These are phyloP conservation scores for Triticum urartu DNA, from an alignment of 176 grass and related monocot genomes.

Conservation along the genomic window DNA sequence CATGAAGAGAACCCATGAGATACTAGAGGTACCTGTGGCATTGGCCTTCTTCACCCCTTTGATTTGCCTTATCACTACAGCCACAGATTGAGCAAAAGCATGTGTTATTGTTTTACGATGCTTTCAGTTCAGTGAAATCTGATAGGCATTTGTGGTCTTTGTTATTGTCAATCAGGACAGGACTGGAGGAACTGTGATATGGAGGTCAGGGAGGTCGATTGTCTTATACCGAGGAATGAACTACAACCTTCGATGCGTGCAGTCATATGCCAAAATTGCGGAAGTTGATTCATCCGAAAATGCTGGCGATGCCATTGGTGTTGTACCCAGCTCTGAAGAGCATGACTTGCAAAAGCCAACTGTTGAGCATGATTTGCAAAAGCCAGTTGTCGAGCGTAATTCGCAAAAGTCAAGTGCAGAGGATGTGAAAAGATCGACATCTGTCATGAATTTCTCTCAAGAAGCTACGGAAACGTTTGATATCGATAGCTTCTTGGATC, in stretches of 20 bases:
- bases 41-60: not conserved
- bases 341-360: not conserved
- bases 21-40: slow-evolving; percentile 68
- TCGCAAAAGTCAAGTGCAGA: slow-evolving; percentile 25
- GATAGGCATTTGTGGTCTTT: slow-evolving; percentile 1
- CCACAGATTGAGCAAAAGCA: not conserved
- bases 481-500: slow-evolving; percentile 76
- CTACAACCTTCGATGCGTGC: slow-evolving; percentile 72
- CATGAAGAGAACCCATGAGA: slow-evolving; percentile 87
- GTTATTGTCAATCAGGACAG: slow-evolving; percentile 51
- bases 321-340: not conserved
- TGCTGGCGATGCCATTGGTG: not conserved
- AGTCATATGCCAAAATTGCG: slow-evolving; percentile 60
- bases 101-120: not conserved
- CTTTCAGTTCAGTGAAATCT: slow-evolving; percentile 6
- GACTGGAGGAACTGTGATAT: slow-evolving; percentile 91
- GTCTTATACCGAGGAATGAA: slow-evolving; percentile 87
- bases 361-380: not conserved
- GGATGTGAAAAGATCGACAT: not conserved
- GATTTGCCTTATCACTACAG: not conserved
- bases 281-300: slow-evolving; percentile 23
- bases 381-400: not conserved
- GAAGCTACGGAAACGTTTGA: slow-evolving; percentile 41
- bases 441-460: slow-evolving; percentile 10
- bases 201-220: slow-evolving; percentile 88